These are phyloP conservation scores for Mycena latifolia DNA, from an alignment of 768 basidiomycete genomes.

Conservation along the genomic window DNA sequence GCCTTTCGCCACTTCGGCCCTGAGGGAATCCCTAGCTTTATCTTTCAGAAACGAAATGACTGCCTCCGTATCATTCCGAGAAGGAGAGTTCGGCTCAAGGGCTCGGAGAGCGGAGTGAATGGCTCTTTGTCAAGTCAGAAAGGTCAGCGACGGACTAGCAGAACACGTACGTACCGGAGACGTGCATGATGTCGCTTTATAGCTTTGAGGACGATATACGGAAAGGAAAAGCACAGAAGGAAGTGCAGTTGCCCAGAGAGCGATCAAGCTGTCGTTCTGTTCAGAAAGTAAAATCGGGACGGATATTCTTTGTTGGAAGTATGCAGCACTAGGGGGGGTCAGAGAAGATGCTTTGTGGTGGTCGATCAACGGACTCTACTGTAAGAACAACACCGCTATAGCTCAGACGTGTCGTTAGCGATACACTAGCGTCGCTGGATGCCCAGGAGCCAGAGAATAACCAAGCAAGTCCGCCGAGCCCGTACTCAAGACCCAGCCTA, in stretches of 20 bases:
- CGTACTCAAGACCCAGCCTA: constrained; percentile 62
- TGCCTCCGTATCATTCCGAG: constrained; percentile 73
- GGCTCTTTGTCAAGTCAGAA: constrained; percentile 57
- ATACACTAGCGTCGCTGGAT: constrained; percentile 56
- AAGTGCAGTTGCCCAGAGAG: constrained; percentile 63
- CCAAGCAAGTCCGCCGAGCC: constrained; percentile 59
- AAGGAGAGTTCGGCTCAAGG: constrained; percentile 73
- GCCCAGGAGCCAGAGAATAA: constrained; percentile 64
- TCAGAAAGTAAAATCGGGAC: constrained; percentile 70
- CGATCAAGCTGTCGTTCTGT: constrained; percentile 59
- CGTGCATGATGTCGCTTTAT: constrained; percentile 9
- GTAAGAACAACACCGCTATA: constrained; percentile 62
- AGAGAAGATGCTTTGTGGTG: background rate
- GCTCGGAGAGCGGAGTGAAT: constrained; percentile 74
- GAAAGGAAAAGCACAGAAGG: constrained; percentile 67
- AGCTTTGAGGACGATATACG: constrained; percentile 65
- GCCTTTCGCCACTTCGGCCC: constrained; percentile 73
- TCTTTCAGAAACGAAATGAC: constrained; percentile 75
- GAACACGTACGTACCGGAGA: constrained; percentile 10
- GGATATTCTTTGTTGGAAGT: constrained; percentile 68
- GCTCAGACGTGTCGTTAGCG: constrained; percentile 58
- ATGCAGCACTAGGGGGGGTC: constrained; percentile 34
- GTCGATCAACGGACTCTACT: constrained; percentile 63
- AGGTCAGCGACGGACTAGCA: background rate
- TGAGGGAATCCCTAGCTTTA: constrained; percentile 71